These are phyloP conservation scores for Colletotrichum agaves DNA, from an alignment of 2,329 filamentous ascomycete genomes.

Conservation along the genomic window DNA sequence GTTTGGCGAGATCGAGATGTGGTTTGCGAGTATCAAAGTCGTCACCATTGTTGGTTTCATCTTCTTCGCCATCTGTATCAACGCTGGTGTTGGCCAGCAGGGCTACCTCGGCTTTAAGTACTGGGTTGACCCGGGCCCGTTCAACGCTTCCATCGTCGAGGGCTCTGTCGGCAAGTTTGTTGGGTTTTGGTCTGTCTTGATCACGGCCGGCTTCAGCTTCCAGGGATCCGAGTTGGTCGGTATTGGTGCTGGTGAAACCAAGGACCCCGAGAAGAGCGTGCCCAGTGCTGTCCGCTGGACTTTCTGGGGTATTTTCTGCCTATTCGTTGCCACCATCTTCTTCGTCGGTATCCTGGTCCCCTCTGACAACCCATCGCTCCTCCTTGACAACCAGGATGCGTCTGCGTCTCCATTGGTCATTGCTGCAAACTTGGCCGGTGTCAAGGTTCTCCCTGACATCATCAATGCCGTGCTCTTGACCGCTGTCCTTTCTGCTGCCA, in stretches of 20 bases:
- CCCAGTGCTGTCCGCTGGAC: conserved; percentile 79
- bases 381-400: conserved; percentile 64
- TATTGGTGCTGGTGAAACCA: conserved; percentile 81
- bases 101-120: conserved; percentile 81
- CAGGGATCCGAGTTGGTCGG: conserved; percentile 81
- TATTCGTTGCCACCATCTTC: conserved; percentile 74
- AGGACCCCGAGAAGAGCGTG: conserved; percentile 77
- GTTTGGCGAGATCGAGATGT: conserved; percentile 84
- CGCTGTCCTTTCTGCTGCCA: conserved; percentile 81
- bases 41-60: conserved; percentile 79
- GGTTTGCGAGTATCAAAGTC: conserved; percentile 81
- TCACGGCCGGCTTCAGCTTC: conserved; percentile 76
- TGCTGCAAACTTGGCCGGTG: conserved; percentile 69
- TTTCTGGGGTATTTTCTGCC: conserved; percentile 77
- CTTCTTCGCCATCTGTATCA: conserved; percentile 80
- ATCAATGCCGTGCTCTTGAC: conserved; percentile 84
- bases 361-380: conserved; percentile 65
- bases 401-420: conserved; percentile 74
- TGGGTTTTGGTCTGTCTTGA: conserved; percentile 75
- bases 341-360: conserved; percentile 79
- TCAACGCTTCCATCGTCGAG: conserved; percentile 67
- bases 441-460: conserved; percentile 72
- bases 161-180: conserved; percentile 70
- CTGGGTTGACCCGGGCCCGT: conserved; percentile 76
- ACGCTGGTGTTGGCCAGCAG: conserved; percentile 75